Base-by-base conservation (phyloP, 2,329 filamentous ascomycete genomes). In the Beauveria medogensis region DNA sequence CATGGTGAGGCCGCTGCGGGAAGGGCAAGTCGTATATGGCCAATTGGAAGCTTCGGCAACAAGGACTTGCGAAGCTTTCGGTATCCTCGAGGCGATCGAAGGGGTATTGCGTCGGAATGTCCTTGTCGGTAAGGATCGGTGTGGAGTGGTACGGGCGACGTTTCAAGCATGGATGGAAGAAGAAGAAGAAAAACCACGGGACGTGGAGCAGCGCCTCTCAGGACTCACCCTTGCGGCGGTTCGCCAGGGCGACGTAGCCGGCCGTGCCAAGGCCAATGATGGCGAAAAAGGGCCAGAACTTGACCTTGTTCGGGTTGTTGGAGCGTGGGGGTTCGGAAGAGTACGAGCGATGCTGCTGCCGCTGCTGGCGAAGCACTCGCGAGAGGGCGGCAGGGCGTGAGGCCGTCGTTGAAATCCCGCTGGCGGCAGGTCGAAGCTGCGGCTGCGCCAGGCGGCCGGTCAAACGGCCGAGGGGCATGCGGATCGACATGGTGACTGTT, bases 231-330 rank as follows among this genome's bases (percentile, higher is more conserved):
- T 75, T 76, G 64, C 76, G 79, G 64, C 71, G 72, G 63, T 82
- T 80, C 54, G 80, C 77, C 50, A 84, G 71, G 41, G 78, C 70
- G 37, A 79, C 70, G 69, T 83, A 85, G 26, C 77, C 80, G 16
- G 75, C 76, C 8, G 76, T 74, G 53, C 80, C 78, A 18, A 78
- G 65, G 37, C 71, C 77, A 64, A 83, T 77, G 65, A 84, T 73
- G 56, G 73, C 70, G 51, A 80, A n/a, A 64, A 84, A 84, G 2
- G 82, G 82, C 80, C 81, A 83, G 70, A 84, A 83, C 71, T 83
- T 83, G 74, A 84, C 69, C 50, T 66, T 69, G 57, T 68, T 72
- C 48, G 69, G 67, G 50, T 72, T 70, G 12, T 68, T 62, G 20
- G 69, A 70, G 41, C 74, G 75, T 10, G 74, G 74, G 46, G 58